Percentiles rank a stretch among this genome's conserved stretches.
These are phyloP conservation scores for Yarrowia sp. DNA, from an alignment of 805 yeast genomes.

Conservation along the genomic window DNA sequence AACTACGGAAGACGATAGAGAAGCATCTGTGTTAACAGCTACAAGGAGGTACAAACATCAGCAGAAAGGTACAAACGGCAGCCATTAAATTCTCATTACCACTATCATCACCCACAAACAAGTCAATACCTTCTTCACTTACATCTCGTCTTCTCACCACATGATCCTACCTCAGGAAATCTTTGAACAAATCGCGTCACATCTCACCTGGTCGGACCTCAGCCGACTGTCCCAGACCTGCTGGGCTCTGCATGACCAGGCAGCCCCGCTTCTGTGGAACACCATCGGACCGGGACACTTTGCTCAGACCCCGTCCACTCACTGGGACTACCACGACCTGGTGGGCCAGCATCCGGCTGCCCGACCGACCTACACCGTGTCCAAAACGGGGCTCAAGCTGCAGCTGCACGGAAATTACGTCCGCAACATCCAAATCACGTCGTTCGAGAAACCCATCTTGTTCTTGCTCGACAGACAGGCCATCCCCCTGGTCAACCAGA, in stretches of 20 bases:
- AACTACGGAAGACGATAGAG: background rate
- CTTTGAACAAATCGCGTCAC: constrained; percentile 28
- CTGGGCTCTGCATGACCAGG: constrained; percentile 29
- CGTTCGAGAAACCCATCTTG: constrained; percentile 15
- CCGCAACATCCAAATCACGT: constrained; percentile 29
- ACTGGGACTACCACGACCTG: constrained; percentile 25
- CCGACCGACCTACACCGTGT: constrained; percentile 18
- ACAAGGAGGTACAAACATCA: too few relatives aligned
- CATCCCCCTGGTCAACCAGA: constrained; percentile 16
- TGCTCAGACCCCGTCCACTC: constrained; percentile 11
- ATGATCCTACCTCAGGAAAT: constrained; percentile 30
- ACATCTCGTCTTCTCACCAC: background rate
- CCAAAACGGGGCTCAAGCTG: constrained; percentile 28
- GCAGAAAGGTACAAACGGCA: too few relatives aligned
- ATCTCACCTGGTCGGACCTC: constrained; percentile 33
- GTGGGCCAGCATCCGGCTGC: constrained; percentile 24
- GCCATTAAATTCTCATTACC: background rate
- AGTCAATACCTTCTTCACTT: background rate
- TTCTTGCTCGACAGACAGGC: constrained; percentile 17
- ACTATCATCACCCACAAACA: background rate
- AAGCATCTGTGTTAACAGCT: too few relatives aligned
- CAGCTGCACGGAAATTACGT: constrained; percentile 9
- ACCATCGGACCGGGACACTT: constrained; percentile 26
- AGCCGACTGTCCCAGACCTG: constrained; percentile 27
- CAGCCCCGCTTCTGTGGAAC: constrained; percentile 26